Conservation (phyloP, 176 grass and related monocot genomes). For the Juncus effusus region DNA sequence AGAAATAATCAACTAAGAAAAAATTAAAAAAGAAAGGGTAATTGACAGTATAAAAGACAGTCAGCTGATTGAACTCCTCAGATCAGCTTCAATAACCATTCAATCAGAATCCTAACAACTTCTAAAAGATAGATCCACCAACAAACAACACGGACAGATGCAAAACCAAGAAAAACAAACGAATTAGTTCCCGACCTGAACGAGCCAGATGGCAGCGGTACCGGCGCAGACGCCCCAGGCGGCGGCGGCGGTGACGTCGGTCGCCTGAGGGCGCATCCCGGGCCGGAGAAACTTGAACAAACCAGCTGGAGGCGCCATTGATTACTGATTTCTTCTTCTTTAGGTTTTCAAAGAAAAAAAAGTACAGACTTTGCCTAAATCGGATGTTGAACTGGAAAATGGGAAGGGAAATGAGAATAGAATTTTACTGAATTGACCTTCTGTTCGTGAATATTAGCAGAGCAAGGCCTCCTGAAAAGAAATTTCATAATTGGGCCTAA, state of each 20-base stretch:
- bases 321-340: background rate
- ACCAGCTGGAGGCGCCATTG: conserved; percentile 39
- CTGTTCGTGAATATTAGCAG: background rate
- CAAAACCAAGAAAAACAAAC: background rate
- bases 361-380: no score
- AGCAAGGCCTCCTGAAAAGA: background rate
- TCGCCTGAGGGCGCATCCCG: conserved; percentile 41
- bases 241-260: conserved; percentile 53
- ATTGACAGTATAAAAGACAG: no score
- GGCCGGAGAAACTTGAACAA: conserved; percentile 67
- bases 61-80: no score
- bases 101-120: background rate
- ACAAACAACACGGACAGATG: background rate
- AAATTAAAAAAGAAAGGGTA: no score
- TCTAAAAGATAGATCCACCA: background rate
- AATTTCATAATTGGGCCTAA: background rate
- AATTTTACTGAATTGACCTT: background rate
- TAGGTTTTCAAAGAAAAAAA: conserved; percentile 3
- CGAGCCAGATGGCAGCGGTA: conserved; percentile 58
- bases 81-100: no score
- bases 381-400: background rate
- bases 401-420: background rate
- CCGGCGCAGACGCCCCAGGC: conserved; percentile 67
- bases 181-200: conserved; percentile 50
- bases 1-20: no score